phyloP scores from a whole-genome alignment of 805 yeast species.

The Ogataea chonburiensis region DNA sequence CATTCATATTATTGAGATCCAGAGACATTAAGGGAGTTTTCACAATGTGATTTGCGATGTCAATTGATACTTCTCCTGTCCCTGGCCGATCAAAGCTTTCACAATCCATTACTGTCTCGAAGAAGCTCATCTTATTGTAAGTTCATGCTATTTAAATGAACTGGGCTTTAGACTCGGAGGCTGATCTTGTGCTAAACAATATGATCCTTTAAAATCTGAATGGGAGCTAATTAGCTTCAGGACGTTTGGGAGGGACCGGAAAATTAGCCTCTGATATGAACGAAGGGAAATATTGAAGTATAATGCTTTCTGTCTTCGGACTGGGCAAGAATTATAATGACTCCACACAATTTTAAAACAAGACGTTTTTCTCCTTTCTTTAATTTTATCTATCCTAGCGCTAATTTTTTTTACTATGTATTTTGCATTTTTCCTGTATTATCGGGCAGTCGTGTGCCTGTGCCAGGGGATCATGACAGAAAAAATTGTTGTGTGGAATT shows the following conservation, averaged over 20 bases:
- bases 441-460: slow-evolving; percentile 10
- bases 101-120: slow-evolving; percentile 19
- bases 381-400: slow-evolving; percentile 6
- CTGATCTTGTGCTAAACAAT: slow-evolving; percentile 4
- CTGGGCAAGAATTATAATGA: neutral
- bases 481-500: slow-evolving; percentile 1
- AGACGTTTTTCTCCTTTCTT: slow-evolving; percentile 8
- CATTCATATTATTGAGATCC: slow-evolving; percentile 20
- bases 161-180: neutral
- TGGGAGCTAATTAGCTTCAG: neutral
- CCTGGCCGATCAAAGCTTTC: slow-evolving; percentile 19
- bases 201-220: slow-evolving; percentile 1
- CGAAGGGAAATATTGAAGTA: neutral
- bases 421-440: no score
- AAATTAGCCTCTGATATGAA: neutral
- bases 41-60: slow-evolving; percentile 14
- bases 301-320: neutral
- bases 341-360: slow-evolving; percentile 1
- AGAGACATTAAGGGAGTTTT: slow-evolving; percentile 20
- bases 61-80: slow-evolving; percentile 20
- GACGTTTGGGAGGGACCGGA: neutral
- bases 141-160: slow-evolving; percentile 1
- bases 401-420: slow-evolving; percentile 2
- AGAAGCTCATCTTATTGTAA: slow-evolving; percentile 15
- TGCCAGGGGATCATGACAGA: slow-evolving; percentile 3